A percentile compares a stretch with the other conserved stretches of the same genome.
Evolutionary conservation across 352 stramenopile species (phyloP).

Genomic region (Globisporangium nodosum): DNA sequence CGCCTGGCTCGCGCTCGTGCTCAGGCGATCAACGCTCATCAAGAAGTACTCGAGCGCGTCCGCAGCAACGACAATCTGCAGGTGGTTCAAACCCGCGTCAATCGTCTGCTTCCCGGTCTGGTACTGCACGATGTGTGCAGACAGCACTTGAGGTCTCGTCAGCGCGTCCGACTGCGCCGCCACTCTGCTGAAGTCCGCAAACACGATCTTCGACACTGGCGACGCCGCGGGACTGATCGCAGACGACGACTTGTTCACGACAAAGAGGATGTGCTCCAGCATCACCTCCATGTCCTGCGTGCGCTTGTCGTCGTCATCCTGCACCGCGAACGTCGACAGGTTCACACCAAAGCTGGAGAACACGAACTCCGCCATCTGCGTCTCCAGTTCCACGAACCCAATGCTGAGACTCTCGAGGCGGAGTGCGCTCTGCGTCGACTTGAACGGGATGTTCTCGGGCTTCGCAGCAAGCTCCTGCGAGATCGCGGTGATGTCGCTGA

Average conservation of each 20-base stretch:
- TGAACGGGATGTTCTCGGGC: slow-evolving; percentile 49
- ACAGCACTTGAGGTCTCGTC: slow-evolving; percentile 38
- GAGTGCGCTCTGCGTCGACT: slow-evolving; percentile 41
- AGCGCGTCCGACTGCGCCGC: slow-evolving; percentile 19
- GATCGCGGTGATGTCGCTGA: slow-evolving; percentile 31
- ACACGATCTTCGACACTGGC: slow-evolving; percentile 45
- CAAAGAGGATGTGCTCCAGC: slow-evolving; percentile 43
- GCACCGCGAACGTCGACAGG: slow-evolving; percentile 30
- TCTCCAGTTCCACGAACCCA: slow-evolving; percentile 32
- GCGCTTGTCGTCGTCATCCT: slow-evolving; percentile 35
- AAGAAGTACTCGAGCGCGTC: slow-evolving; percentile 57
- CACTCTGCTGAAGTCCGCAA: slow-evolving; percentile 42
- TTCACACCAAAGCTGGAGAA: slow-evolving; percentile 48
- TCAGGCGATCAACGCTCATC: slow-evolving; percentile 55
- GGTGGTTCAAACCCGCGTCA: slow-evolving; percentile 34
- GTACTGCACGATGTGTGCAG: slow-evolving; percentile 33
- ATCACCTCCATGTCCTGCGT: slow-evolving; percentile 46
- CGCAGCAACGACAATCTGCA: slow-evolving; percentile 37
- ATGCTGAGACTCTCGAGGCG: slow-evolving; percentile 53
- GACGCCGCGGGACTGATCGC: slow-evolving; percentile 22
- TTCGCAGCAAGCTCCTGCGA: slow-evolving; percentile 35
- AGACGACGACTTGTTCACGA: slow-evolving; percentile 38
- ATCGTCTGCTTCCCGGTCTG: slow-evolving; percentile 41
- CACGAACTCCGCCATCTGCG: slow-evolving; percentile 43
- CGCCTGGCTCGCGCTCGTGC: slow-evolving; percentile 41